Base-by-base conservation (phyloP, 208 protist species). In the Trypanosoma scelopori region DNA sequence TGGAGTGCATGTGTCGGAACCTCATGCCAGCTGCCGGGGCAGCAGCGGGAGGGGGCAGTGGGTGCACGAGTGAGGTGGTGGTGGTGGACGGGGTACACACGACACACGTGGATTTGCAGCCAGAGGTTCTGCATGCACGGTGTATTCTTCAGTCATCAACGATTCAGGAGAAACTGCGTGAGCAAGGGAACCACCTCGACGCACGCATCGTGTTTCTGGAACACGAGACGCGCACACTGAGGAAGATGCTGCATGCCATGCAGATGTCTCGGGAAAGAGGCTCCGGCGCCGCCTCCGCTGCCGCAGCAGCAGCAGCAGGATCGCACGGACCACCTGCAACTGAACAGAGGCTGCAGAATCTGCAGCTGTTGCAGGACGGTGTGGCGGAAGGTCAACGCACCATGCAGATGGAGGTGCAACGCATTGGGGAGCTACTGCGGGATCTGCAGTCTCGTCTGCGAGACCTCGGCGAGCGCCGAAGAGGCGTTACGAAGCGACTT, bases 181-280 rank as follows among this genome's bases (percentile, higher is more conserved):
- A 87, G 43, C 74, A 74, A 15, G 88, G 88, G 3, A 94, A 92
- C 61, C 74, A 82, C 32, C 78, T 94, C 3, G 88, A 94, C 61
- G 72, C 82, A 27, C 82, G 83, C 27, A 64, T 94, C 9, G 70
- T 94, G 9, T 61, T 70, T 23, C 61, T 94, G 7, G 83, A 84
- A 39, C 67, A 76, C 43, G 85, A 94, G 58, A 85, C 81, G 23
- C 32, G 52, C 18, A 82, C 72, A 11, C 71, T 94, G n/a, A 71
- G 76, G 0, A 65, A 76, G 30, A 90, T 83, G 70, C 45, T 89
- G 18, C 71, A 82, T 0, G 57, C 77, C 7, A 59, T 93, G 47
- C 64, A 62, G 16, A 59, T 18, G 25, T 30, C 22, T 11, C 3
- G 50, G 50, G 45, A 48, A 12, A 48, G 28, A 9, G n/a, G 46